Evolutionary conservation across 805 yeast species (phyloP).

Genomic region (Yamadazyma olivae): DNA sequence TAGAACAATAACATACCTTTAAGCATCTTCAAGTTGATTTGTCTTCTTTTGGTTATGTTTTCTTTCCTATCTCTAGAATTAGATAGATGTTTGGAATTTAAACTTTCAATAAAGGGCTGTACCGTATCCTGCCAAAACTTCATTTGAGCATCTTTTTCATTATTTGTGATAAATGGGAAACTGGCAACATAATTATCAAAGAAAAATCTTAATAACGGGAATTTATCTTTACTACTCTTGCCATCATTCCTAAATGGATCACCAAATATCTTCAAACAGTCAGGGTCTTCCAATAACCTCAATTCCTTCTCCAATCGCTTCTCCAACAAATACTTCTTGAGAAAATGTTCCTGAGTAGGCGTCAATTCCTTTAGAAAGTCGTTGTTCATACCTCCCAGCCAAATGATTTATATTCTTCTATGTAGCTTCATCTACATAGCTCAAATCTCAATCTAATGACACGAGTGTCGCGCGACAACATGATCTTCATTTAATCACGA

Average conservation of each 20-base stretch:
- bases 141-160: conserved; percentile 43
- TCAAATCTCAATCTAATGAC: no score
- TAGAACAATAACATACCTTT: conserved; percentile 63
- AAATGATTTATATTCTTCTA: no score
- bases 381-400: conserved; percentile 3
- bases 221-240: conserved; percentile 14
- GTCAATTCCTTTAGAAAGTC: conserved; percentile 26
- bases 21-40: conserved; percentile 58
- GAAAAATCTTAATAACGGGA: conserved; percentile 70
- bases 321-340: conserved; percentile 76
- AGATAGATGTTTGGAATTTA: conserved; percentile 69
- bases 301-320: conserved; percentile 64
- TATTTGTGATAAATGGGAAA: conserved; percentile 69
- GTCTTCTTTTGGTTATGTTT: conserved; percentile 59
- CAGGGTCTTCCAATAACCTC: conserved; percentile 51
- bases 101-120: conserved; percentile 78
- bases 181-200: conserved; percentile 59
- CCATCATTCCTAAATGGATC: conserved; percentile 58
- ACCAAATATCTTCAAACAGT: conserved; percentile 69
- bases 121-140: conserved; percentile 75
- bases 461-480: no score
- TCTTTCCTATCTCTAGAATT: conserved; percentile 74
- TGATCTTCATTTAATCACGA: neutral
- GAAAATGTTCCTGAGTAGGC: conserved; percentile 78
- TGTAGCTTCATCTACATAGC: no score